Percentiles rank a stretch among this genome's conserved stretches.
phyloP scores from a whole-genome alignment of 257 asterid species.

The Solanum sparsipilum region DNA sequence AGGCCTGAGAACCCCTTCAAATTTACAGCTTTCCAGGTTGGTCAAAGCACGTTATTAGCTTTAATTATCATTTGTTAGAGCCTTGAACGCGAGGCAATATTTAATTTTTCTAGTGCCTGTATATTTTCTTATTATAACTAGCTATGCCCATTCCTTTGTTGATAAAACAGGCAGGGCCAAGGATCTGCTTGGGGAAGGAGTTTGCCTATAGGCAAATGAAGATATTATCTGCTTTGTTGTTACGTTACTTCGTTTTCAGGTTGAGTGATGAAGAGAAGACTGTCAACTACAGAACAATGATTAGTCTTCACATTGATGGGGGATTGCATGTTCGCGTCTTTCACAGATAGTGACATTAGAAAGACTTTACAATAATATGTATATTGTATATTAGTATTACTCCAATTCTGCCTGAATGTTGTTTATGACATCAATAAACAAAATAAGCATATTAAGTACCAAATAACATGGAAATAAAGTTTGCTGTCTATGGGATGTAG shows the following conservation, averaged over 20 bases:
- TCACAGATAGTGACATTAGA: slow-evolving; percentile 4
- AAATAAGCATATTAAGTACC: neutral
- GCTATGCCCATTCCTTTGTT: neutral
- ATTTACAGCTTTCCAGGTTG: slow-evolving; percentile 51
- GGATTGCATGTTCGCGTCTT: slow-evolving; percentile 32
- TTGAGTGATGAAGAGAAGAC: slow-evolving; percentile 21
- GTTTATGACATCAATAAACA: neutral
- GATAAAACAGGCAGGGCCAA: slow-evolving; percentile 42
- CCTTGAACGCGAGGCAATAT: neutral
- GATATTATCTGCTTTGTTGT: slow-evolving; percentile 32
- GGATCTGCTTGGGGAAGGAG: slow-evolving; percentile 50
- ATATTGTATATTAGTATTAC: neutral
- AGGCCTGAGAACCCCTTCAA: slow-evolving; percentile 42
- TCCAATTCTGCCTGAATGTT: neutral
- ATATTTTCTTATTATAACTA: neutral
- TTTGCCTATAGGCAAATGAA: slow-evolving; percentile 56
- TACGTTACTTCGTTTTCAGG: slow-evolving; percentile 25
- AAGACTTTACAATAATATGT: neutral
- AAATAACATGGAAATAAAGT: neutral
- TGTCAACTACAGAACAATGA: slow-evolving; percentile 43
- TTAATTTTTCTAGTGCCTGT: neutral
- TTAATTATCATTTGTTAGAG: neutral
- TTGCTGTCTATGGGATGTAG: neutral
- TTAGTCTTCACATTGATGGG: slow-evolving; percentile 48
- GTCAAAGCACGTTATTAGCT: neutral